Base-by-base conservation (phyloP, 2,329 filamentous ascomycete species). In the Fusarium sp. region DNA sequence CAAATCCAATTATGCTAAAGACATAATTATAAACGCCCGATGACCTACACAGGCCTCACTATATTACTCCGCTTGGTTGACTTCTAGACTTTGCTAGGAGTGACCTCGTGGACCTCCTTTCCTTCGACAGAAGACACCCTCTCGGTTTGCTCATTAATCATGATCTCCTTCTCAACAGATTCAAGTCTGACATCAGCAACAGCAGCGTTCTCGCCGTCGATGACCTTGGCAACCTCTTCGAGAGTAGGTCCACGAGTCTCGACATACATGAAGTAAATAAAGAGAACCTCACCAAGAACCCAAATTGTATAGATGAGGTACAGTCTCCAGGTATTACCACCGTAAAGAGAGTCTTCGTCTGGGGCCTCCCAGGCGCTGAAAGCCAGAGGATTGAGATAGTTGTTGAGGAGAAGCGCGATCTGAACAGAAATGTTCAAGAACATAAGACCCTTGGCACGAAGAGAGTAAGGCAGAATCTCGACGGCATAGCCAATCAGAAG, bases 231-330 rank as follows among this genome's bases (percentile, higher is more conserved):
- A 64, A 74, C 67, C 55, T 76, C 73, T 75, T 92, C 90, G 1
- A 92, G 86, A 2, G 89, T 91, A 2, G 88, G 88, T 7, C 89
- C 89, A 70, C 87, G 88, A 19, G 90, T 92, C 79, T 93, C 90
- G 49, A 90, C 84, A 74, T 89, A 90, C 76, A 89, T 85, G 80
- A 88, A 88, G 77, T 84, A 89, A 34, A 90, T 87, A 68, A 90
- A 89, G 34, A 85, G 58, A 38, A 89, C 78, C 75, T 90, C 86
- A 72, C 83, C 75, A 20, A 84, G 78, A 71, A 89, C 85, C 88
- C 88, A 90, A 52, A 87, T 75, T 20, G 86, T 86, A 77, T 90
- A 90, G 77, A 89, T 88, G 28, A 89, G 81, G 81, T 88, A 89
- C 56, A 90, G 85, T 77, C 89, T 84, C 86, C 87, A 90, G 74